A percentile compares a stretch with the other conserved stretches of the same genome.
Evolutionary conservation across 2,329 filamentous ascomycete species (phyloP).

Genomic region (Microcera coccophila): DNA sequence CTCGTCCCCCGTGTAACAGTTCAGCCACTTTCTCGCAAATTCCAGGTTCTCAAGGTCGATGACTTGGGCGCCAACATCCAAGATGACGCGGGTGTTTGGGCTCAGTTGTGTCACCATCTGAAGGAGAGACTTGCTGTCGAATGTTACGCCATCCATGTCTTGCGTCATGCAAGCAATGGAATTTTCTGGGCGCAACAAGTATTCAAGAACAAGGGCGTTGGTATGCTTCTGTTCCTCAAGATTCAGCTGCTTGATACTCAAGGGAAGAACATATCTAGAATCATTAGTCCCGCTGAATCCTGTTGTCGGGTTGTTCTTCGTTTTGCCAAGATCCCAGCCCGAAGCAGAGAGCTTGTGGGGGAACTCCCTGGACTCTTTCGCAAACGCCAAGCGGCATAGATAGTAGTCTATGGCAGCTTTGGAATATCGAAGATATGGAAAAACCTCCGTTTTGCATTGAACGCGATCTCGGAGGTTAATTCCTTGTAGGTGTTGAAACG

Average conservation of each 20-base stretch:
- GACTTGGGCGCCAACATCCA: slow-evolving; percentile 69
- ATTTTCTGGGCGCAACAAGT: slow-evolving; percentile 55
- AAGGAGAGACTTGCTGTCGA: slow-evolving; percentile 42
- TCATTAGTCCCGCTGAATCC: slow-evolving; percentile 72
- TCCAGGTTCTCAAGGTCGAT: slow-evolving; percentile 57
- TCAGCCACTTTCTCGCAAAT: slow-evolving; percentile 54
- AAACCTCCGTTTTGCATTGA: slow-evolving; percentile 48
- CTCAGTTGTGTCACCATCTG: slow-evolving; percentile 34
- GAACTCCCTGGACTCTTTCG: slow-evolving; percentile 60
- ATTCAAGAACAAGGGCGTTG: slow-evolving; percentile 61
- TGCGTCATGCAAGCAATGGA: slow-evolving; percentile 7
- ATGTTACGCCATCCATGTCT: not conserved
- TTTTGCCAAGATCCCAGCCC: slow-evolving; percentile 60
- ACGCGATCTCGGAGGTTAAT: slow-evolving; percentile 57
- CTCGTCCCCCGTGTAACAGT: not conserved
- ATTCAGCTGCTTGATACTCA: slow-evolving; percentile 54
- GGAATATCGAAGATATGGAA: slow-evolving; percentile 48
- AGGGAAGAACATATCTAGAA: slow-evolving; percentile 53
- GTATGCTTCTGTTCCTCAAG: slow-evolving; percentile 55
- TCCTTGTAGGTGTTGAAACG: slow-evolving; percentile 41
- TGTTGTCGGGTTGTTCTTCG: slow-evolving; percentile 47
- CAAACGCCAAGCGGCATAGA: slow-evolving; percentile 55
- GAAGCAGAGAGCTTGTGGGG: slow-evolving; percentile 60
- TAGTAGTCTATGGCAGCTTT: slow-evolving; percentile 62
- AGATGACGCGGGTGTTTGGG: slow-evolving; percentile 51